Percentiles rank a stretch among this genome's conserved stretches.
Conservation (phyloP, 768 basidiomycete species). For the Favolaschia claudopus region DNA sequence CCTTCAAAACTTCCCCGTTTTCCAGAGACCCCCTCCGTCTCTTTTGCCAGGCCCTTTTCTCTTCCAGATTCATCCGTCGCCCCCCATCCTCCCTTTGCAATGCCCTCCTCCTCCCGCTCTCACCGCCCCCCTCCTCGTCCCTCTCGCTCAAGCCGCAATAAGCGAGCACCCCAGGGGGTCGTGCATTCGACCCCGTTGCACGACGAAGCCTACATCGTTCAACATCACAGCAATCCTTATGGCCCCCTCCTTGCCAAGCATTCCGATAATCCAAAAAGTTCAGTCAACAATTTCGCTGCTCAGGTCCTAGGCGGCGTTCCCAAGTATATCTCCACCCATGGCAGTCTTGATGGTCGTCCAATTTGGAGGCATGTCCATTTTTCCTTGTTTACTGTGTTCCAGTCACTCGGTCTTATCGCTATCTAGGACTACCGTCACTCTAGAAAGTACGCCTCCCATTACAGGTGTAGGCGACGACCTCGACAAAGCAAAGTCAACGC, state of each 20-base stretch:
- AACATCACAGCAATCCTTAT: not conserved
- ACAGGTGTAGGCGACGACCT: conserved; percentile 68
- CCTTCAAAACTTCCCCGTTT: conserved; percentile 40
- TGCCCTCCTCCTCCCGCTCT: conserved; percentile 36
- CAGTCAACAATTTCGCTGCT: conserved; percentile 12
- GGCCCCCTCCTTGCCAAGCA: conserved; percentile 20
- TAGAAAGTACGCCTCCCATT: conserved; percentile 50
- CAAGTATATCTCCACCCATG: conserved; percentile 13
- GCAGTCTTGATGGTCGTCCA: conserved; percentile 3
- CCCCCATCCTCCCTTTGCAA: conserved; percentile 33
- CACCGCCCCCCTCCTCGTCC: conserved; percentile 11
- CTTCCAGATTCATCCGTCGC: conserved; percentile 21
- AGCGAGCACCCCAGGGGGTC: not conserved
- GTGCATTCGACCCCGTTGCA: conserved; percentile 4
- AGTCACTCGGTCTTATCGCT: not conserved
- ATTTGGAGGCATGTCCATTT: conserved; percentile 17
- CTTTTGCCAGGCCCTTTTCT: conserved; percentile 29
- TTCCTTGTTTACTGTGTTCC: not conserved
- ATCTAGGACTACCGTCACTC: conserved; percentile 49
- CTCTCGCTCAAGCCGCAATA: not conserved
- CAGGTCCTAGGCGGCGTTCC: conserved; percentile 9
- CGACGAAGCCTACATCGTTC: not conserved
- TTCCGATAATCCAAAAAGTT: conserved; percentile 11
- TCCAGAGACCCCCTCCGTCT: conserved; percentile 32
- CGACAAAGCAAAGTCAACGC: conserved; percentile 70